These are phyloP conservation scores for Moricandia moricandioides DNA, from an alignment of 345 rosid genomes.

Conservation along the genomic window DNA sequence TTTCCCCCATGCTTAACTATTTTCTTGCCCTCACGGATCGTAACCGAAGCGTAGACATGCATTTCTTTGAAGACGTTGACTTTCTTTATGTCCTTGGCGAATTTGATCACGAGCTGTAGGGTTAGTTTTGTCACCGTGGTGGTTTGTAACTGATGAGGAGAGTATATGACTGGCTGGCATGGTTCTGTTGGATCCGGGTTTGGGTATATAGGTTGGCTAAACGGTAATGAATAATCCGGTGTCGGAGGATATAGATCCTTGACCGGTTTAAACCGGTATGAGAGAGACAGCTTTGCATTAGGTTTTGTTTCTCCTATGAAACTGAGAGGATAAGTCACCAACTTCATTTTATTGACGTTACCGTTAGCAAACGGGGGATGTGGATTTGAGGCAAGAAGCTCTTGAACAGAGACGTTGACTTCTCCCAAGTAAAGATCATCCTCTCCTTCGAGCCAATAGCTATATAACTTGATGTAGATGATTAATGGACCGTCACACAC, in stretches of 20 bases:
- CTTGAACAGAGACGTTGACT: constrained; percentile 61
- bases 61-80: constrained; percentile 53
- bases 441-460: constrained; percentile 55
- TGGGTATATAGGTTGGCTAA: not conserved
- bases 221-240: not conserved
- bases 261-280: constrained; percentile 45
- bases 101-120: constrained; percentile 47
- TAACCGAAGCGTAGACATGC: constrained; percentile 60
- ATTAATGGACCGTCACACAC: constrained; percentile 43
- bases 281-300: constrained; percentile 38
- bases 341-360: constrained; percentile 13
- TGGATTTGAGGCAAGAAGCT: constrained; percentile 39
- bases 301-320: constrained; percentile 40
- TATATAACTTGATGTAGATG: constrained; percentile 32
- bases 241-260: not conserved
- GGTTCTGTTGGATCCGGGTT: not conserved
- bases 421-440: constrained; percentile 49
- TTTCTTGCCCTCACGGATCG: constrained; percentile 44
- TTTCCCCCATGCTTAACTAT: constrained; percentile 35
- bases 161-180: not conserved
- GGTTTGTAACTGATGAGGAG: not conserved
- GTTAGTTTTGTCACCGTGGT: constrained; percentile 32
- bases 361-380: constrained; percentile 1
- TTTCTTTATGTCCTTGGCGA: constrained; percentile 50
- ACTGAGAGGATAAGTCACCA: constrained; percentile 48